phyloP scores from a whole-genome alignment of 129 eudicot genomes.

The Tagetes erecta region DNA sequence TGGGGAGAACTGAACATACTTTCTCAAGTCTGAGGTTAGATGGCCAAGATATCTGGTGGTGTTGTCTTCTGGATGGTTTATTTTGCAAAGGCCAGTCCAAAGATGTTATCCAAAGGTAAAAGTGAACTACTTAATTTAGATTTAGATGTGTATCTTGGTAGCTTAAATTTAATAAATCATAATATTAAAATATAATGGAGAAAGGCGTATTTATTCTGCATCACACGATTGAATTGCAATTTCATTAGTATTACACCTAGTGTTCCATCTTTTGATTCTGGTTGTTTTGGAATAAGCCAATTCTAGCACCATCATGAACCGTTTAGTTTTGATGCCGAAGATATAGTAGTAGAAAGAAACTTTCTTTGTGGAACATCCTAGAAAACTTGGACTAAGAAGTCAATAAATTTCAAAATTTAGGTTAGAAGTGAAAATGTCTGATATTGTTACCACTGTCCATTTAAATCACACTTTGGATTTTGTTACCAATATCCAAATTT shows the following conservation, averaged over 20 bases:
- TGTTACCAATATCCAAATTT: too few relatives aligned
- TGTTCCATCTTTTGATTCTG: neutral
- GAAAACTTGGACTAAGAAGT: neutral
- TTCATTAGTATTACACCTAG: neutral
- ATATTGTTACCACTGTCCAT: neutral
- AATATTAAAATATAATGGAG: neutral
- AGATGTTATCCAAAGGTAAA: neutral
- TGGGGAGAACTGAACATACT: conserved; percentile 22
- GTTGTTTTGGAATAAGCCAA: neutral
- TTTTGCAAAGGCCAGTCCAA: conserved; percentile 5
- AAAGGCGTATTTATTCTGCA: neutral
- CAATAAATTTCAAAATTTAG: neutral
- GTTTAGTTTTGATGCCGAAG: conserved; percentile 3
- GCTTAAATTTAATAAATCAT: conserved; percentile 1
- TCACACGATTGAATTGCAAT: neutral
- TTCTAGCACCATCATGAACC: neutral
- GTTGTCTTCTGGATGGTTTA: conserved; percentile 8
- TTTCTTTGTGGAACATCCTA: neutral
- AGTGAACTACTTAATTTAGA: neutral
- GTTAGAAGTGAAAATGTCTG: neutral
- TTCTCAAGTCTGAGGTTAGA: conserved; percentile 11
- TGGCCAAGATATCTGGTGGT: conserved; percentile 1
- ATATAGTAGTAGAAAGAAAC: neutral
- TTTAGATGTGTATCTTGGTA: neutral
- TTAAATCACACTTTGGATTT: too few relatives aligned